Conservation (phyloP, 495 filamentous ascomycete species). For the Niebla homalea region DNA sequence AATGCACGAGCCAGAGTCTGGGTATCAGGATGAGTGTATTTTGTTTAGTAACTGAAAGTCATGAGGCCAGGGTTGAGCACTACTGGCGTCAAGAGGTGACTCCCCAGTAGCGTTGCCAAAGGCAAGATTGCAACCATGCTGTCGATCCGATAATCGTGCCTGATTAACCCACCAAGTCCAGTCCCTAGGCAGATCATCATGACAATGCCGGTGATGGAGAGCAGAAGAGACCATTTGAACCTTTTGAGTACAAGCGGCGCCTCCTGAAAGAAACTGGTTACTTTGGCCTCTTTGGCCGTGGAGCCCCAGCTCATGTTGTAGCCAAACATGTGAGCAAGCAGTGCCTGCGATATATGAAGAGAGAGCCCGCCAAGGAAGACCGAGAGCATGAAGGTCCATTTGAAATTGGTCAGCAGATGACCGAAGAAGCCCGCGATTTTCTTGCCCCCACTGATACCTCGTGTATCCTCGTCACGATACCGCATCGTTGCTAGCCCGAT, state of each 20-base stretch:
- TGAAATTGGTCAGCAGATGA: conserved; percentile 50
- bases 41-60: conserved; percentile 59
- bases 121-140: conserved; percentile 74
- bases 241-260: conserved; percentile 61
- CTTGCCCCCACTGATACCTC: conserved; percentile 10
- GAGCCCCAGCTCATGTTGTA: conserved; percentile 38
- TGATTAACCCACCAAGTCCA: conserved; percentile 41
- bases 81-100: conserved; percentile 59
- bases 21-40: no score
- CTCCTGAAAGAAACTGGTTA: conserved; percentile 69
- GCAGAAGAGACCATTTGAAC: conserved; percentile 66
- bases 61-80: conserved; percentile 67
- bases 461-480: conserved; percentile 28
- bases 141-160: conserved; percentile 53
- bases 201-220: conserved; percentile 45
- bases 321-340: conserved; percentile 36
- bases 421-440: conserved; percentile 16
- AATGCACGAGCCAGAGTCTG: no score
- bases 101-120: conserved; percentile 56
- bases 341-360: conserved; percentile 33
- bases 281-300: conserved; percentile 43
- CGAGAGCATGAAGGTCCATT: conserved; percentile 36
- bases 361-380: conserved; percentile 37
- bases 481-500: conserved; percentile 32
- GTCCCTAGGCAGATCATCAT: conserved; percentile 57